Evolutionary conservation across 371 early-diverging fungal genomes (phyloP), one percentile per base, ranked within the genome.

Genomic region (Syncephalastrum sp.): DNA sequence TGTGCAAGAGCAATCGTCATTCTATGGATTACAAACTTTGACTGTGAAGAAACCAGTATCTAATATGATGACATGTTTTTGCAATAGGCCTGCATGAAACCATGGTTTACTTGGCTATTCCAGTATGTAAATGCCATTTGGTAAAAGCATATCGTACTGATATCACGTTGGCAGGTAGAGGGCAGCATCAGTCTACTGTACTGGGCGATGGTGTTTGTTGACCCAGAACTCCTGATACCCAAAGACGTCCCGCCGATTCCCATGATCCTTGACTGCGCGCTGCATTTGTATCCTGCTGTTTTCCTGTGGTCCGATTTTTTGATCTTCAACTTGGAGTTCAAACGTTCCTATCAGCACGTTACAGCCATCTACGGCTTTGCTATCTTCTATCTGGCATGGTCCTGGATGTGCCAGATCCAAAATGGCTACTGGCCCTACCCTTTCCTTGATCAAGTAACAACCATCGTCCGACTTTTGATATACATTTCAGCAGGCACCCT

Each of bases 391-490:
- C 67, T 56, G 41, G 52, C 57, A 1, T 78, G 79, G 79, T 69
- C 74, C 5, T 70, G 64, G 62, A 62, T 65, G 21, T 78, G 79
- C 56, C 59, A 65, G 5, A 53, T 56, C 7, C 29, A 56, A 19
- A 78, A 78, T 42, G 68, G 75, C 1, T 65, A 61, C 50, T 78
- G 70, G 67, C 68, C 70, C 6, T 78, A 78, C 29, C 75, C 75
- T n/a, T 74, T 78, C 61, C 55, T 78, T 42, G 74, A 54, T 17
- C 54, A 65, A 4, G 61, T 78, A 42, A 38, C 63, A 8, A 17
- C 60, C 4, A 15, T 24, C 5, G 57, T 57, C 52, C 68, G 79
- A 24, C 17, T 50, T 14, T 46, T 41, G 0, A 75, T 78, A 56
- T 75, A 70, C 58, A 45, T 58, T 6, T 56, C 48, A 21, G 68